phyloP scores from a whole-genome alignment of 2,329 filamentous ascomycete species.

The Penicillium carneum region DNA sequence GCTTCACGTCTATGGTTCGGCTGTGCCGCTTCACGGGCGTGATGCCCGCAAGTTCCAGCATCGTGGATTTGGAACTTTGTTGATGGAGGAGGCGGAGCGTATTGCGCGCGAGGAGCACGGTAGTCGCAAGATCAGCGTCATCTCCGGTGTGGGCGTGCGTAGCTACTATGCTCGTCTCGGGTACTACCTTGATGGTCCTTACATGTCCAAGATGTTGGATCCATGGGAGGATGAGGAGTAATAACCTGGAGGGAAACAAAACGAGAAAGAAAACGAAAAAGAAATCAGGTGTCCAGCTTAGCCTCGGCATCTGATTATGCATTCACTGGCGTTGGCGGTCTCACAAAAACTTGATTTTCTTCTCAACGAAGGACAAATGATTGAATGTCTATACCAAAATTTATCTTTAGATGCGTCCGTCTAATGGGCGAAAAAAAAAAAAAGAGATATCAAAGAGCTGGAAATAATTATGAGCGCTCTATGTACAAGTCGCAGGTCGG shows the following conservation, averaged over 20 bases:
- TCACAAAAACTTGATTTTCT: constrained; percentile 31
- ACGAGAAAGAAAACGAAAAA: not conserved
- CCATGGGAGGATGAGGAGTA: constrained; percentile 51
- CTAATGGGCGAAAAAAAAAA: constrained; percentile 16
- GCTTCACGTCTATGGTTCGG: constrained; percentile 94
- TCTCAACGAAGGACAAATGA: constrained; percentile 36
- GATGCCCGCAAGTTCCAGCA: constrained; percentile 98
- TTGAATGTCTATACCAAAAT: constrained; percentile 36
- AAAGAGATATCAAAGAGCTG: constrained; percentile 20
- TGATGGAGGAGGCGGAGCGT: constrained; percentile 97
- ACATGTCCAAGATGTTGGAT: constrained; percentile 65
- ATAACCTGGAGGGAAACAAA: not conserved
- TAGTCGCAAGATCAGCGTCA: constrained; percentile 92
- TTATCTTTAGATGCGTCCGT: constrained; percentile 22
- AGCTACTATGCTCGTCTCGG: constrained; percentile 94
- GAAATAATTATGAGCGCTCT: constrained; percentile 28
- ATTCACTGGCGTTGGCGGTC: constrained; percentile 34
- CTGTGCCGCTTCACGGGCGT: constrained; percentile 94
- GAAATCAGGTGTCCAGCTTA: constrained; percentile 1
- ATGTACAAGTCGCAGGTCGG: constrained; percentile 35
- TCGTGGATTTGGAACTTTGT: constrained; percentile 90
- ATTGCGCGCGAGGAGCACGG: constrained; percentile 95
- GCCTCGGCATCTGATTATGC: constrained; percentile 21
- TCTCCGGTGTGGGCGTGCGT: constrained; percentile 94
- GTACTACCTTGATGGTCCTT: constrained; percentile 91